Percentiles rank a stretch among this genome's conserved stretches.
These are phyloP conservation scores for Trichaptum fuscoviolaceum DNA, from an alignment of 768 basidiomycete species.

Conservation along the genomic window DNA sequence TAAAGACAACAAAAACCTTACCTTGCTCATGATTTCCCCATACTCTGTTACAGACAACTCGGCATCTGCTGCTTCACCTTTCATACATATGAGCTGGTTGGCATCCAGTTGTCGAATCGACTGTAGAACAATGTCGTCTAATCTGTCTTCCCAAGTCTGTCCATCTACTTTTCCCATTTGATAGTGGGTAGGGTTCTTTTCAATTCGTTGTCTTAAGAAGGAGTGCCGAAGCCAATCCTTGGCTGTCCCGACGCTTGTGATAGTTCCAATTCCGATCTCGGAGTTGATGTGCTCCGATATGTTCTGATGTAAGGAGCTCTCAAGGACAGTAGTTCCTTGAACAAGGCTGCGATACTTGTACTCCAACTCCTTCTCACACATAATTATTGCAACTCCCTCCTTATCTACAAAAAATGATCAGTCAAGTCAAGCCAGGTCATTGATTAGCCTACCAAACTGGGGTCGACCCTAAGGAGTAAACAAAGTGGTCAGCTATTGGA, in stretches of 20 bases:
- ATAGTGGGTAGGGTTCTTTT: slow-evolving; percentile 79
- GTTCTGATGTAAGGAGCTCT: slow-evolving; percentile 79
- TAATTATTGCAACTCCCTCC: slow-evolving; percentile 76
- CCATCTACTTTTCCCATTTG: slow-evolving; percentile 48
- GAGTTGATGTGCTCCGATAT: slow-evolving; percentile 91
- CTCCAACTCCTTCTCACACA: slow-evolving; percentile 72
- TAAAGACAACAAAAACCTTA: slow-evolving; percentile 22
- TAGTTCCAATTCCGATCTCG: slow-evolving; percentile 85
- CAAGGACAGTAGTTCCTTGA: slow-evolving; percentile 71
- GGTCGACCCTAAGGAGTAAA: slow-evolving; percentile 63
- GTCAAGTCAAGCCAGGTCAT: neutral
- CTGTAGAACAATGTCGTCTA: slow-evolving; percentile 70
- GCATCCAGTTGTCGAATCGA: slow-evolving; percentile 57
- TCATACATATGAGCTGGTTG: slow-evolving; percentile 44
- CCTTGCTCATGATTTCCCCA: slow-evolving; percentile 87
- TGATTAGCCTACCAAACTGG: slow-evolving; percentile 62
- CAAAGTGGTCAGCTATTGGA: neutral
- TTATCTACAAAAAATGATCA: slow-evolving; percentile 49
- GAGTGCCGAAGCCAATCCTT: slow-evolving; percentile 80
- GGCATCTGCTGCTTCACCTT: slow-evolving; percentile 34
- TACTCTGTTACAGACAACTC: slow-evolving; percentile 61
- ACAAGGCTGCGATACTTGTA: slow-evolving; percentile 64
- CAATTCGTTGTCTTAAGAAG: slow-evolving; percentile 83
- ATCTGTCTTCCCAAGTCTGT: slow-evolving; percentile 62
- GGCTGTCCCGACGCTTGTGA: slow-evolving; percentile 62